phyloP scores from a whole-genome alignment of 768 basidiomycete species.

The Lyophyllum atratum region DNA sequence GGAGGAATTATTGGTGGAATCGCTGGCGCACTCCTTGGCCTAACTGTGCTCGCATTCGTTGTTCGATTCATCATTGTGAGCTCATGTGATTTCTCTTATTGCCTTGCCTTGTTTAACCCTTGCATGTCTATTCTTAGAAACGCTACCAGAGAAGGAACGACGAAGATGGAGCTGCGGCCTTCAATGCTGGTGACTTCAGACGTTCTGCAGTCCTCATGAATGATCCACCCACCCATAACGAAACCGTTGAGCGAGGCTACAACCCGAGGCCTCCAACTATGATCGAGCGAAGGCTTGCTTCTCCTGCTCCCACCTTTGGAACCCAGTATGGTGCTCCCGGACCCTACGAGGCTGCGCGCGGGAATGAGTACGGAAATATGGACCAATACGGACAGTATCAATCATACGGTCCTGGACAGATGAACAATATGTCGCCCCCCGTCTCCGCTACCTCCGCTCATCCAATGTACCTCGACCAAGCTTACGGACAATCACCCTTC shows the following conservation, averaged over 20 bases:
- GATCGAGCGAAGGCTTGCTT: constrained; percentile 24
- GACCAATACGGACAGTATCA: constrained; percentile 23
- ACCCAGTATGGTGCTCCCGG: constrained; percentile 31
- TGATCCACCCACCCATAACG: constrained; percentile 49
- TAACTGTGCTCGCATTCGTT: constrained; percentile 41
- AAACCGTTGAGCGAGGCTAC: constrained; percentile 39
- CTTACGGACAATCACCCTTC: constrained; percentile 36
- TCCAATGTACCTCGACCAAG: constrained; percentile 38
- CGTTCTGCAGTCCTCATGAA: constrained; percentile 63
- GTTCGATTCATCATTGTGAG: constrained; percentile 51
- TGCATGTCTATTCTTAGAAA: constrained; percentile 2
- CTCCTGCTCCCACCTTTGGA: constrained; percentile 34
- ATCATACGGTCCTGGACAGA: constrained; percentile 38
- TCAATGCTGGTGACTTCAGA: constrained; percentile 60
- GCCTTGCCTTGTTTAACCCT: not conserved
- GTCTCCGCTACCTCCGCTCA: constrained; percentile 29
- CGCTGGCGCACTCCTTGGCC: constrained; percentile 45
- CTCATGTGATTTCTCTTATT: constrained; percentile 1
- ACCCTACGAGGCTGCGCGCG: constrained; percentile 15
- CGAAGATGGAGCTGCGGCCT: constrained; percentile 43
- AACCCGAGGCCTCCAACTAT: constrained; percentile 60
- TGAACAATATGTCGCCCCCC: constrained; percentile 26
- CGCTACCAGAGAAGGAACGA: constrained; percentile 49
- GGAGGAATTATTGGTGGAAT: constrained; percentile 43
- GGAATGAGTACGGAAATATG: constrained; percentile 17